Evolutionary conservation across 2,329 filamentous ascomycete genomes (phyloP).

Genomic region (Monosporascus ibericus): DNA sequence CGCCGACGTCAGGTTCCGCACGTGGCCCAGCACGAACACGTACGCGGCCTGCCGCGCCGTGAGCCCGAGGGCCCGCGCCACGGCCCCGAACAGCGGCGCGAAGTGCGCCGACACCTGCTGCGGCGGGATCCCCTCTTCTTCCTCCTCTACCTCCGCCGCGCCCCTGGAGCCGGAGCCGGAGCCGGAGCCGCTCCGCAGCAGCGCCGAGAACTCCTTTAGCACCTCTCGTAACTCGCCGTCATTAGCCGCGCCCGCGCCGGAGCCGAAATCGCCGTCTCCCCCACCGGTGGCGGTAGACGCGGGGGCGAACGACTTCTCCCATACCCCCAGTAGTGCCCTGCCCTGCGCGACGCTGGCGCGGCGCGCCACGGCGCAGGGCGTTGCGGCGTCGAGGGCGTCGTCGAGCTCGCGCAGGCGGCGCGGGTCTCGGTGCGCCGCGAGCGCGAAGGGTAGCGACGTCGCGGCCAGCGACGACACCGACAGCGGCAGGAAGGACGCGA

Average conservation of each 20-base stretch:
- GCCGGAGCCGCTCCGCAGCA: background rate
- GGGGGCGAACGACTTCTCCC: slow-evolving; percentile 62
- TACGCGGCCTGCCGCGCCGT: slow-evolving; percentile 60
- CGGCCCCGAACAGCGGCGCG: slow-evolving; percentile 63
- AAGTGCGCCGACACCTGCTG: slow-evolving; percentile 57
- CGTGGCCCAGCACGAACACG: slow-evolving; percentile 69
- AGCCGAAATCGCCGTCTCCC: slow-evolving; percentile 5
- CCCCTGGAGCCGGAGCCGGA: slow-evolving; percentile 6
- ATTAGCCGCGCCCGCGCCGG: slow-evolving; percentile 10
- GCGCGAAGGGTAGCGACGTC: slow-evolving; percentile 68
- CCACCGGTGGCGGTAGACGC: slow-evolving; percentile 23
- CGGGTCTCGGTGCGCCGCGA: slow-evolving; percentile 56
- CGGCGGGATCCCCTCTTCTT: slow-evolving; percentile 10
- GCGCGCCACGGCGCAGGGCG: slow-evolving; percentile 72
- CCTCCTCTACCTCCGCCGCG: slow-evolving; percentile 1
- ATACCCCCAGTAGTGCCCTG: slow-evolving; percentile 66
- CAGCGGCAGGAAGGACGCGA: slow-evolving; percentile 55
- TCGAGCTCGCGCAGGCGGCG: slow-evolving; percentile 53
- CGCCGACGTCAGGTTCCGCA: slow-evolving; percentile 69
- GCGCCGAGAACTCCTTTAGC: slow-evolving; percentile 19
- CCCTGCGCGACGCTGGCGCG: slow-evolving; percentile 72
- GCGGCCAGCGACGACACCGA: slow-evolving; percentile 67
- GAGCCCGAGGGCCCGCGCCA: slow-evolving; percentile 58
- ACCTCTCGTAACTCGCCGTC: background rate
- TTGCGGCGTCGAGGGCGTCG: slow-evolving; percentile 69